Evolutionary conservation across 2,329 filamentous ascomycete species (phyloP).

Genomic region (Dothistroma pini): DNA sequence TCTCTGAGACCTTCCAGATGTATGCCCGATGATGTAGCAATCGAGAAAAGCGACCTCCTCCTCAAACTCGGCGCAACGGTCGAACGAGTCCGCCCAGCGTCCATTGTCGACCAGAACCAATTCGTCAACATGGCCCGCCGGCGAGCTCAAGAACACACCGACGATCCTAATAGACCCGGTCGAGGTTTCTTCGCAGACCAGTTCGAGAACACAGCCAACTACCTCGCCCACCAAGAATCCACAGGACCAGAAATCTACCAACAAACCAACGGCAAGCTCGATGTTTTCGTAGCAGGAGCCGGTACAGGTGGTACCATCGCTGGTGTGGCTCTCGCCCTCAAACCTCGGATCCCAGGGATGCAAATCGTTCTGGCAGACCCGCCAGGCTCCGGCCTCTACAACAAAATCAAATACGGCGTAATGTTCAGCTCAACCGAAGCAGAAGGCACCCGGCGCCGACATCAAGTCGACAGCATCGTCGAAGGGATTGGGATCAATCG

Average conservation of each 20-base stretch:
- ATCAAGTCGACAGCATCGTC: conserved; percentile 93
- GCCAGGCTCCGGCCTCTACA: conserved; percentile 88
- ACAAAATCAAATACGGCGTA: conserved; percentile 86
- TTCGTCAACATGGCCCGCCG: conserved; percentile 88
- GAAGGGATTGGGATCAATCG: conserved; percentile 96
- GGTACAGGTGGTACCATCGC: conserved; percentile 93
- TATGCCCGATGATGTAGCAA: conserved; percentile 89
- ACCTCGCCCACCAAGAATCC: conserved; percentile 71
- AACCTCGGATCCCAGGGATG: conserved; percentile 62
- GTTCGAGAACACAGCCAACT: conserved; percentile 90
- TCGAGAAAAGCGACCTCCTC: conserved; percentile 85
- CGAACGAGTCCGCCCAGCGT: conserved; percentile 83
- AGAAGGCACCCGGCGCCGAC: conserved; percentile 82
- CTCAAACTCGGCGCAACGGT: conserved; percentile 88
- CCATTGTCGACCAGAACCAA: conserved; percentile 88
- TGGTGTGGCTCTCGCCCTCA: conserved; percentile 79
- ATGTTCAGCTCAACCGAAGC: conserved; percentile 89
- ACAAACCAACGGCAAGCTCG: conserved; percentile 70
- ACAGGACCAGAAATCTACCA: conserved; percentile 87
- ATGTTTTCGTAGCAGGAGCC: conserved; percentile 89
- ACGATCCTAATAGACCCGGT: conserved; percentile 55
- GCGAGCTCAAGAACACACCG: conserved; percentile 71
- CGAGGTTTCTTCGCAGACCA: conserved; percentile 93
- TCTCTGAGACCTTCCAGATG: conserved; percentile 50
- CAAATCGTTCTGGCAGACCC: conserved; percentile 85